phyloP scores from a whole-genome alignment of 2,329 filamentous ascomycete species.

The Cladosporium colombiae region DNA sequence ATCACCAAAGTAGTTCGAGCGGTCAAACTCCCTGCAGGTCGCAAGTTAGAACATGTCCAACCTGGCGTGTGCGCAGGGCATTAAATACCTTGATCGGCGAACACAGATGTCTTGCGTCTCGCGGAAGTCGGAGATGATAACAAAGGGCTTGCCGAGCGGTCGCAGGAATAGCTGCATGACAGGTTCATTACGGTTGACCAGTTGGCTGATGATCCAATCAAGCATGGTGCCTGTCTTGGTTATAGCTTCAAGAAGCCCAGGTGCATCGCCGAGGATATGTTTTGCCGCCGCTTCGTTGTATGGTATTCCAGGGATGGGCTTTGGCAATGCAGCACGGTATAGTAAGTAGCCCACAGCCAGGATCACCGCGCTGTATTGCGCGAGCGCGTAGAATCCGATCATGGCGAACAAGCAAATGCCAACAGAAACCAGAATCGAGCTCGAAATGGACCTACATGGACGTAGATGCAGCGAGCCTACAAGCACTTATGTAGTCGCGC shows the following conservation, averaged over 20 bases:
- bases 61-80: not conserved
- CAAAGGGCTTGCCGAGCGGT: conserved; percentile 46
- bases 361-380: not conserved
- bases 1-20: conserved; percentile 37
- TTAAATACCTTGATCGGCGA: conserved; percentile 40
- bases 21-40: conserved; percentile 5
- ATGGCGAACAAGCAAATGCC: not conserved
- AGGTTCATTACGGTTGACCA: conserved; percentile 37
- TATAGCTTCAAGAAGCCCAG: not conserved
- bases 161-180: conserved; percentile 52
- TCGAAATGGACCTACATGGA: not conserved
- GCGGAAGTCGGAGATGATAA: conserved; percentile 47
- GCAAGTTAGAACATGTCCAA: not conserved
- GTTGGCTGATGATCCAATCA: conserved; percentile 16
- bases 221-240: not conserved
- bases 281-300: conserved; percentile 43
- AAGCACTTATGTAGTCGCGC: not conserved
- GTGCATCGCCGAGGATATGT: conserved; percentile 40
- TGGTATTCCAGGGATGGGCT: conserved; percentile 50
- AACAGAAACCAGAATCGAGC: not conserved
- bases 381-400: not conserved
- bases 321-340: conserved; percentile 37
- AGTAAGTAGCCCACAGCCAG: not conserved
- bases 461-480: not conserved
- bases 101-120: conserved; percentile 50